Conservation (phyloP, 805 yeast species). For the Middelhovenomyces tepae region DNA sequence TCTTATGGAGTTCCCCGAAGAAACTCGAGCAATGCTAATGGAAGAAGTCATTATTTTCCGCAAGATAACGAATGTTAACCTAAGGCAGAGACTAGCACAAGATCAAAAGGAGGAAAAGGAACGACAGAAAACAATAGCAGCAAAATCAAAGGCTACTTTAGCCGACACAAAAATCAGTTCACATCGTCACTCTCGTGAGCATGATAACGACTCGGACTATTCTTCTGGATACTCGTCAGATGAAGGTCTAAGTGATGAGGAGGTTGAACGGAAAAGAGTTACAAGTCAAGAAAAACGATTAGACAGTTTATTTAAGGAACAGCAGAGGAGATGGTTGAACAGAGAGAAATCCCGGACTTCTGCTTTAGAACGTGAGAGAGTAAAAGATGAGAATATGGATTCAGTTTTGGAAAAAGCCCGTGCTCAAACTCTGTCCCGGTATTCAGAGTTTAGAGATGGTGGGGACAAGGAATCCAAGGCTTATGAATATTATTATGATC, state of each 20-base stretch:
- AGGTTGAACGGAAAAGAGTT: constrained; percentile 6
- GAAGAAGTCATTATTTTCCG: no score
- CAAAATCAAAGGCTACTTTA: background rate
- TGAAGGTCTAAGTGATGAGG: constrained; percentile 1
- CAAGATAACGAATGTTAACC: no score
- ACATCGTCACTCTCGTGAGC: background rate
- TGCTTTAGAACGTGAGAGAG: constrained; percentile 17
- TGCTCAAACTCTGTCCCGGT: constrained; percentile 11
- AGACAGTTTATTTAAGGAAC: constrained; percentile 18
- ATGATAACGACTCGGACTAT: constrained; percentile 8
- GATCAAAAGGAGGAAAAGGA: no score
- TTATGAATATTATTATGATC: constrained; percentile 19
- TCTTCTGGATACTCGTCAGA: constrained; percentile 4
- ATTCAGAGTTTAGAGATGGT: constrained; percentile 17
- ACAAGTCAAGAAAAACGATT: constrained; percentile 6
- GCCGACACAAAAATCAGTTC: background rate
- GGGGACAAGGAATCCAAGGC: constrained; percentile 9
- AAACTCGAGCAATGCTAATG: no score
- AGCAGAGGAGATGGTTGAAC: constrained; percentile 31
- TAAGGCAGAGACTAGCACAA: no score
- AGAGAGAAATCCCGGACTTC: constrained; percentile 30
- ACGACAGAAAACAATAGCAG: background rate
- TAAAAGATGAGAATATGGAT: constrained; percentile 10
- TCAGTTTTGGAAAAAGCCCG: constrained; percentile 3
- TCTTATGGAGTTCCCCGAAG: no score